Conservation (phyloP, 768 basidiomycete genomes). For the Serendipita vermifera region DNA sequence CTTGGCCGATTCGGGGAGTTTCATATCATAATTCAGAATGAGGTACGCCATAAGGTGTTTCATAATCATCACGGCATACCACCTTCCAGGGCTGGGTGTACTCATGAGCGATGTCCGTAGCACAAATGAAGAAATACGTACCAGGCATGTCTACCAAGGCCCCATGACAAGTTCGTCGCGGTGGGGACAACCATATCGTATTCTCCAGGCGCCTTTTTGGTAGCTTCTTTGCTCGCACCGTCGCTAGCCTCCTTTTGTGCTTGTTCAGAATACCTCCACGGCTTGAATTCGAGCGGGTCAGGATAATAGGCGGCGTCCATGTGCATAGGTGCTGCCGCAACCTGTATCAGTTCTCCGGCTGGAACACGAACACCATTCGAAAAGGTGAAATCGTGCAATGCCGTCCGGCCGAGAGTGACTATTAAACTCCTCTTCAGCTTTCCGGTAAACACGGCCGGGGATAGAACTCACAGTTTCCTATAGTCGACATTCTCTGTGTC, state of each 20-base stretch:
- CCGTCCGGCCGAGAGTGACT: conserved; percentile 24
- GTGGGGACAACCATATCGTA: conserved; percentile 15
- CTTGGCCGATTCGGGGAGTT: no score
- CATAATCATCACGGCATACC: no score
- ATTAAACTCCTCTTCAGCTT: no score
- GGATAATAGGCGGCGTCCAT: conserved; percentile 28
- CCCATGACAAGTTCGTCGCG: conserved; percentile 18
- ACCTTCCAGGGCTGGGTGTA: no score
- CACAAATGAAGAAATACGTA: no score
- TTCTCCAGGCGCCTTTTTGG: no score
- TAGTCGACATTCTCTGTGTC: conserved; percentile 8
- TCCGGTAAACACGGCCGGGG: no score
- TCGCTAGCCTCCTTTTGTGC: conserved; percentile 1
- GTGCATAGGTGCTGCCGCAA: conserved; percentile 24
- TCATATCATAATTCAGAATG: no score
- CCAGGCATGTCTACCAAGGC: conserved; percentile 28
- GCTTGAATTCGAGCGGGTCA: conserved; percentile 22
- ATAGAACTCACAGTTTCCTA: conserved; percentile 1
- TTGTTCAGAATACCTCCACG: neutral
- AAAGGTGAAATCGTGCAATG: conserved; percentile 30
- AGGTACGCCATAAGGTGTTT: no score
- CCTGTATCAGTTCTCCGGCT: conserved; percentile 25
- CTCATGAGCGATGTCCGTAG: no score
- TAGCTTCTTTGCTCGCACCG: conserved; percentile 21
- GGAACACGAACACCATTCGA: conserved; percentile 34